Evolutionary conservation across 129 eudicot species (phyloP).

Genomic region (Kitagawia praeruptora): DNA sequence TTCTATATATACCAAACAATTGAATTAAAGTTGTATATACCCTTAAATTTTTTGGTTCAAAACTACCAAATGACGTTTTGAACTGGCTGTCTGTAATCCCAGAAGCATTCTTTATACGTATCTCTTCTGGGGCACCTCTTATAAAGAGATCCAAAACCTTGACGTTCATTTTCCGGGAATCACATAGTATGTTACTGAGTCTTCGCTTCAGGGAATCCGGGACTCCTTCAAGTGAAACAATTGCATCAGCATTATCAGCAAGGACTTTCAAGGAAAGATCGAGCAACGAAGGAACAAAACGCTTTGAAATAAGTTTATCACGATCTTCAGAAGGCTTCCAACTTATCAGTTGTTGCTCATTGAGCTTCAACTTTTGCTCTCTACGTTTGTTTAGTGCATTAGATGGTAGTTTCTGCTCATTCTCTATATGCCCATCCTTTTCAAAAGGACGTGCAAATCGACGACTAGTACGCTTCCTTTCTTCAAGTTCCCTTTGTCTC

Average conservation of each 20-base stretch:
- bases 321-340: constrained; percentile 31
- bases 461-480: neutral
- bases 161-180: constrained; percentile 30
- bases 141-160: constrained; percentile 33
- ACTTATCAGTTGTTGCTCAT: constrained; percentile 26
- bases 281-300: constrained; percentile 39
- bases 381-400: constrained; percentile 22
- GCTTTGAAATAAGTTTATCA: neutral
- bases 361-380: constrained; percentile 16
- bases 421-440: neutral
- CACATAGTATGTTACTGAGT: constrained; percentile 35
- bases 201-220: constrained; percentile 36
- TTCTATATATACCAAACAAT: neutral
- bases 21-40: constrained; percentile 17
- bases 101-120: constrained; percentile 45
- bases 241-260: constrained; percentile 39
- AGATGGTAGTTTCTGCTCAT: constrained; percentile 9
- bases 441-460: constrained; percentile 20
- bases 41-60: constrained; percentile 26
- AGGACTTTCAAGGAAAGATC: constrained; percentile 42
- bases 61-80: constrained; percentile 21
- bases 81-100: constrained; percentile 42
- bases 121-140: constrained; percentile 40
- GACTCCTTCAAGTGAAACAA: constrained; percentile 34
- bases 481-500: constrained; percentile 2